Evolutionary conservation across 495 filamentous ascomycete genomes (phyloP).

Genomic region (Lasiosphaeriaceae sp.): DNA sequence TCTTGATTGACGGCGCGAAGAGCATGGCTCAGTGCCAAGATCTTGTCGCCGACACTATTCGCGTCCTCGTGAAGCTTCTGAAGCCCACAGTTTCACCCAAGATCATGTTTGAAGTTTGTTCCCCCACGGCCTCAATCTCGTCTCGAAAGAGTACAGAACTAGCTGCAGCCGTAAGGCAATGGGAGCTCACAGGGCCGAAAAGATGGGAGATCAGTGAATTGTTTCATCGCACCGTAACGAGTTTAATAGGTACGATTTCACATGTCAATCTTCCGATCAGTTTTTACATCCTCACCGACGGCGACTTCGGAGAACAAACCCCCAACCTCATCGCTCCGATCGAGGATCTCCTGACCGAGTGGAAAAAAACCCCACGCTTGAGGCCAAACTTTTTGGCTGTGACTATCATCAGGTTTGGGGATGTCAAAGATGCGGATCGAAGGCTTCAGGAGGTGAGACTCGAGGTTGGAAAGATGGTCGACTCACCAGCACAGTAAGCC

Average conservation of each 20-base stretch:
- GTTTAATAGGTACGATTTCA: background rate
- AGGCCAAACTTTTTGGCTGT: background rate
- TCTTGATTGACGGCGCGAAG: background rate
- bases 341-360: background rate
- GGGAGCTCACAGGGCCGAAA: background rate
- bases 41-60: background rate
- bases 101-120: background rate
- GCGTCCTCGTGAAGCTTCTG: background rate
- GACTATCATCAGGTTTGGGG: background rate
- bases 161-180: background rate
- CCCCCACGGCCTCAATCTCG: background rate
- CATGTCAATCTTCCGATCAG: background rate
- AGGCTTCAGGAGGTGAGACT: background rate
- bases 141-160: background rate
- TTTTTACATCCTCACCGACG: constrained; percentile 1
- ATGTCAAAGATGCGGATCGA: background rate
- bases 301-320: background rate
- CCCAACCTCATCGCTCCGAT: background rate
- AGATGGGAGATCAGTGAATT: background rate
- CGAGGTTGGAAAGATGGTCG: background rate
- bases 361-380: background rate
- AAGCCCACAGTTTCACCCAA: background rate
- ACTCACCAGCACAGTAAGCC: background rate
- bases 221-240: background rate
- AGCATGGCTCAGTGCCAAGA: background rate